phyloP scores from a whole-genome alignment of 495 filamentous ascomycete species.

The Penicillium steckii region DNA sequence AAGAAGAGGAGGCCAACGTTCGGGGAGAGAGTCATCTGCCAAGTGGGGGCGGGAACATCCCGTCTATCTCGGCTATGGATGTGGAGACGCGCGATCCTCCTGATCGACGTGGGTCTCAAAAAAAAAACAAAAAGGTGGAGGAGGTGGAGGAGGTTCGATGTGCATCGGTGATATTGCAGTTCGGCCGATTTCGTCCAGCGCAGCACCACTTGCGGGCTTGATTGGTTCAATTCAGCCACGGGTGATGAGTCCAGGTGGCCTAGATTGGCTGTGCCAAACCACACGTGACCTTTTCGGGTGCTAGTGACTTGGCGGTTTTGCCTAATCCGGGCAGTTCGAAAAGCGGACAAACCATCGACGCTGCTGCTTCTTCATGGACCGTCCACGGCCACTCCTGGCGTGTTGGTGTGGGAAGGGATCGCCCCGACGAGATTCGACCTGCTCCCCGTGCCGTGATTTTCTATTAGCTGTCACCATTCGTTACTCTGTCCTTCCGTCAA shows the following conservation, averaged over 20 bases:
- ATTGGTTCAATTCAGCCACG: background rate
- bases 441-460: too few species aligned
- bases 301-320: background rate
- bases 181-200: background rate
- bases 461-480: too few species aligned
- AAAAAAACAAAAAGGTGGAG: too few species aligned
- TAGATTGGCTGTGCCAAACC: background rate
- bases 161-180: too few species aligned
- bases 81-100: background rate
- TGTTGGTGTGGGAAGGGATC: too few species aligned
- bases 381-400: too few species aligned
- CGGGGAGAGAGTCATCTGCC: background rate
- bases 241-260: slow-evolving; percentile 18
- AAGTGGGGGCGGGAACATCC: background rate
- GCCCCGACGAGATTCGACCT: too few species aligned
- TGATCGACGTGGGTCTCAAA: background rate
- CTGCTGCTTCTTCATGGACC: background rate
- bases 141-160: too few species aligned
- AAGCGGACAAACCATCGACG: background rate
- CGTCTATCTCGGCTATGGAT: background rate
- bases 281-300: background rate
- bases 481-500: too few species aligned
- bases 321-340: background rate
- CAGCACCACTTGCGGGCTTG: background rate
- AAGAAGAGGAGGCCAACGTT: background rate